phyloP scores from a whole-genome alignment of 2,329 filamentous ascomycete species.

The Epichloe amarillans region DNA sequence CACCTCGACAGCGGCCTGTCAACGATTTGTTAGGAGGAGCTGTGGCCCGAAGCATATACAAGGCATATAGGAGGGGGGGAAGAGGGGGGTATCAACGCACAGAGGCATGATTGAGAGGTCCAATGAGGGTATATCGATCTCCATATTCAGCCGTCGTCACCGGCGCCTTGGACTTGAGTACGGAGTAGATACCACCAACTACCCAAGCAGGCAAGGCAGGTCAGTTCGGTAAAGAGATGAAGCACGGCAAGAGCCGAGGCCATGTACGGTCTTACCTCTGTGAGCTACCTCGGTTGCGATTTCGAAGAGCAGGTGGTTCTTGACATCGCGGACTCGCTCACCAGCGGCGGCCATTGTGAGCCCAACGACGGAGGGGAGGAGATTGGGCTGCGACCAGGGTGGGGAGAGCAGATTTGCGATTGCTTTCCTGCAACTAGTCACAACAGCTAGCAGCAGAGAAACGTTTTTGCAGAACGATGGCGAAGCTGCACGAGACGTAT shows the following conservation, averaged over 20 bases:
- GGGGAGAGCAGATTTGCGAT: neutral
- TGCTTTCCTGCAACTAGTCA: neutral
- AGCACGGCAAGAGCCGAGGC: slow-evolving; percentile 11
- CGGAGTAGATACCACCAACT: slow-evolving; percentile 98
- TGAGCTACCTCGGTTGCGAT: slow-evolving; percentile 95
- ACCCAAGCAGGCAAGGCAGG: neutral
- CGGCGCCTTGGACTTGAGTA: slow-evolving; percentile 96
- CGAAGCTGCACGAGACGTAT: neutral
- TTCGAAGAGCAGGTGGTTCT: slow-evolving; percentile 93
- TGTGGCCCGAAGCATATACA: neutral
- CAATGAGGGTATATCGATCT: slow-evolving; percentile 88
- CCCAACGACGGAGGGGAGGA: neutral
- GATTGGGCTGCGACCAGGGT: neutral
- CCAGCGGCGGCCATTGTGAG: slow-evolving; percentile 32
- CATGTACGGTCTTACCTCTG: slow-evolving; percentile 48
- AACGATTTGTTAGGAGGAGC: slow-evolving; percentile 3
- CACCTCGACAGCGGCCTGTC: slow-evolving; percentile 91
- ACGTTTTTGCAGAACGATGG: neutral
- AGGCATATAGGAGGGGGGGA: neutral
- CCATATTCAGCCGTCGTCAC: slow-evolving; percentile 98
- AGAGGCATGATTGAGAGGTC: slow-evolving; percentile 81
- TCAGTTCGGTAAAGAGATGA: neutral
- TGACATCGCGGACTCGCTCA: slow-evolving; percentile 55
- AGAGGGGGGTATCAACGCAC: slow-evolving; percentile 34
- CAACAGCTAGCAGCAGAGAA: neutral